These are phyloP conservation scores for Melanogaster broomeanus DNA, from an alignment of 768 basidiomycete species.

Conservation along the genomic window DNA sequence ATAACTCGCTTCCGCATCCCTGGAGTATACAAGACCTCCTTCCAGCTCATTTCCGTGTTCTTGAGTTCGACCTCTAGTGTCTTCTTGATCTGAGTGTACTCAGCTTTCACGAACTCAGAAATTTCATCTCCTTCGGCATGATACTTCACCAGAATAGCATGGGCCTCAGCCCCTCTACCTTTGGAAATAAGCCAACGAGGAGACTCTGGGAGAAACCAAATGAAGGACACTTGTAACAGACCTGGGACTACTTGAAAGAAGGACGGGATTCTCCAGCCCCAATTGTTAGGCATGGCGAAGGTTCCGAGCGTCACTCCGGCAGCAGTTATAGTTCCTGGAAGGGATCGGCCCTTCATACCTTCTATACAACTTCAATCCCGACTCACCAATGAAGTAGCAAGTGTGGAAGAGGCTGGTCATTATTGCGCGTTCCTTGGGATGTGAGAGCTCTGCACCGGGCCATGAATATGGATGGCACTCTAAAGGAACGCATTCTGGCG, in stretches of 20 bases:
- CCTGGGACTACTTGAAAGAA: conserved; percentile 60
- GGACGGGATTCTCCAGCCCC: conserved; percentile 67
- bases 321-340: conserved; percentile 33
- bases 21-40: neutral
- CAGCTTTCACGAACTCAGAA: no score
- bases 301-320: conserved; percentile 63
- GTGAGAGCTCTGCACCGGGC: conserved; percentile 14
- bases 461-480: neutral
- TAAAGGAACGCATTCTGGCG: neutral
- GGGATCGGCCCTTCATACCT: neutral
- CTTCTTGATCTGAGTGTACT: conserved; percentile 56
- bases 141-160: conserved; percentile 51
- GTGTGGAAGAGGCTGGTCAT: conserved; percentile 12
- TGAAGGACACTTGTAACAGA: conserved; percentile 52
- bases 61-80: conserved; percentile 41
- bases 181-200: conserved; percentile 65
- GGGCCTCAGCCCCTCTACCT: conserved; percentile 53
- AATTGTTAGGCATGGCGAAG: conserved; percentile 55
- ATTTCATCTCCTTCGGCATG: conserved; percentile 65
- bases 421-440: conserved; percentile 22
- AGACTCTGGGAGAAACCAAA: conserved; percentile 63
- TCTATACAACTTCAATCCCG: neutral
- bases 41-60: neutral
- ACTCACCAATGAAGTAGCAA: conserved; percentile 12
- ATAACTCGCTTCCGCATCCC: conserved; percentile 18